Percentiles rank a stretch among this genome's conserved stretches.
These are phyloP conservation scores for Phytopythium cucurbitacearum DNA, from an alignment of 352 stramenopile genomes.

Conservation along the genomic window DNA sequence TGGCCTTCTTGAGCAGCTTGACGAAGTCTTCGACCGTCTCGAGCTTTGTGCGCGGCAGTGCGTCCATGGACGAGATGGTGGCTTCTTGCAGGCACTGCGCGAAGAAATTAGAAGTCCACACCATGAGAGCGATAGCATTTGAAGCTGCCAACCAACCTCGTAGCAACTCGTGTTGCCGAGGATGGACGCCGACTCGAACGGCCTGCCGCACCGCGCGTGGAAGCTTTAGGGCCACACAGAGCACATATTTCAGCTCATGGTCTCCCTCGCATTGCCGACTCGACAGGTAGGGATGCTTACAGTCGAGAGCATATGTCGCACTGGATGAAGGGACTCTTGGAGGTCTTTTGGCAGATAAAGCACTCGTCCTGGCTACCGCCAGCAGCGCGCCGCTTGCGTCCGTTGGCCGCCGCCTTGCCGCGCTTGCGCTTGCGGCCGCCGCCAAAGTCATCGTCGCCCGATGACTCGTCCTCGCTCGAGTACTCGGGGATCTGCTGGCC, in stretches of 20 bases:
- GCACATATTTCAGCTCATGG: slow-evolving; percentile 7
- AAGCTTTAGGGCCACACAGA: slow-evolving; percentile 24
- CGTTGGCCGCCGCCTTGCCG: slow-evolving; percentile 10
- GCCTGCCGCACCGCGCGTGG: slow-evolving; percentile 42
- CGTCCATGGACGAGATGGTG: slow-evolving; percentile 21
- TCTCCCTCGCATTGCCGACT: not conserved
- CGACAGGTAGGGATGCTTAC: slow-evolving; percentile 18
- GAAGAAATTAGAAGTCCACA: not conserved
- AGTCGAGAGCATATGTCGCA: slow-evolving; percentile 71
- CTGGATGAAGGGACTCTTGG: slow-evolving; percentile 51
- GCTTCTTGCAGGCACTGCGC: slow-evolving; percentile 49
- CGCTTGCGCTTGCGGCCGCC: slow-evolving; percentile 33
- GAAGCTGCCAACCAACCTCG: slow-evolving; percentile 20
- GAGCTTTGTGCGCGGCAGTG: slow-evolving; percentile 26
- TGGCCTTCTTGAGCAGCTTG: slow-evolving; percentile 62
- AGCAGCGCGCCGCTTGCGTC: not conserved
- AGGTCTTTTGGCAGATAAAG: slow-evolving; percentile 54
- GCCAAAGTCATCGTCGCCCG: slow-evolving; percentile 46
- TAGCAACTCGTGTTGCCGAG: slow-evolving; percentile 76
- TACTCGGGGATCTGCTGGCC: slow-evolving; percentile 80
- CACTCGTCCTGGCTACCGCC: slow-evolving; percentile 19
- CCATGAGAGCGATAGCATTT: not conserved
- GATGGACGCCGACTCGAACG: slow-evolving; percentile 51
- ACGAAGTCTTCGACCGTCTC: slow-evolving; percentile 58
- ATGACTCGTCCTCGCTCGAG: slow-evolving; percentile 60